Conservation (phyloP, 176 grass and related monocot species). For the Musa schizocarpa region DNA sequence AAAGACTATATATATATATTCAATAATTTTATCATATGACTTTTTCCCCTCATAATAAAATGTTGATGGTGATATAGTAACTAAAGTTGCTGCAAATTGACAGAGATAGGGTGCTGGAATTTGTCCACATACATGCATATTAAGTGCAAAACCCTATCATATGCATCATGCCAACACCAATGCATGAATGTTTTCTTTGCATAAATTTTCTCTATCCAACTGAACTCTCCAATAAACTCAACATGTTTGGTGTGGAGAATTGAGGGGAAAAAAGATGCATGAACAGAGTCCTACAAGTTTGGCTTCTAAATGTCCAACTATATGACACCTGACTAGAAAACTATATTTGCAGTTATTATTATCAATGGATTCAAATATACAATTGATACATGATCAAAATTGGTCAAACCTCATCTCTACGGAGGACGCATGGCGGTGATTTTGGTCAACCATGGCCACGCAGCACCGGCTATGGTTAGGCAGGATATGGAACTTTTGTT, state of each 20-base stretch:
- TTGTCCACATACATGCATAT: neutral
- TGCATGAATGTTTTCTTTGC: neutral
- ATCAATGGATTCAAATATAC: too few relatives aligned
- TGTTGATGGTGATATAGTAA: neutral
- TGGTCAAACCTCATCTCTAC: too few relatives aligned
- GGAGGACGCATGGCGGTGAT: neutral
- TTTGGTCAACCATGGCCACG: neutral
- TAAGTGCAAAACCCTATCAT: too few relatives aligned
- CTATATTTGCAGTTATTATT: too few relatives aligned
- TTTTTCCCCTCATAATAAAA: neutral
- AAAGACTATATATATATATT: neutral
- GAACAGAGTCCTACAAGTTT: neutral
- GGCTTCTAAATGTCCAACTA: neutral
- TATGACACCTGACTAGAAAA: too few relatives aligned
- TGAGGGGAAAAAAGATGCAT: neutral
- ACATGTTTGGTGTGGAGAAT: neutral
- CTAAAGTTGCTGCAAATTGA: neutral
- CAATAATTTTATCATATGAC: neutral
- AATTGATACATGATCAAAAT: too few relatives aligned
- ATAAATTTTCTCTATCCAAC: neutral
- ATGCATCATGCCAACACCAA: neutral
- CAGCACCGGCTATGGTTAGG: neutral
- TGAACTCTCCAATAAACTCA: too few relatives aligned
- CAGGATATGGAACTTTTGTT: neutral
- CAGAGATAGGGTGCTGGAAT: neutral